Evolutionary conservation across 1,284 basidiomycete genomes (phyloP).

Genomic region (Heliocybe sulcata): DNA sequence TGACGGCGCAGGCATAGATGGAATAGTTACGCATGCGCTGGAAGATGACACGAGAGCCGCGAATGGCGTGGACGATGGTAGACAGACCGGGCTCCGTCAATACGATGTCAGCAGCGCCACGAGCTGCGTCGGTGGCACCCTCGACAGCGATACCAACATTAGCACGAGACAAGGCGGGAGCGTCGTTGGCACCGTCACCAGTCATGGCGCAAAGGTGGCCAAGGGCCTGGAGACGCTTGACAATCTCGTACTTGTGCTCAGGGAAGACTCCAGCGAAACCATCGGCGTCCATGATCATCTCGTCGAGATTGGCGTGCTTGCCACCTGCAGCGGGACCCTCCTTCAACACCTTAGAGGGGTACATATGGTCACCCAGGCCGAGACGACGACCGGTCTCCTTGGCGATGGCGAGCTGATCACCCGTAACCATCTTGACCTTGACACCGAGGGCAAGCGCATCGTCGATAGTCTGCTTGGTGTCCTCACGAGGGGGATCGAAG

Average conservation of each 20-base stretch:
- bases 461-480: slow-evolving; percentile 99
- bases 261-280: slow-evolving; percentile 96
- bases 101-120: slow-evolving; percentile 94
- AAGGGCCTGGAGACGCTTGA: slow-evolving; percentile 91
- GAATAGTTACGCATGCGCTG: slow-evolving; percentile 97
- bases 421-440: slow-evolving; percentile 99
- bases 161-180: slow-evolving; percentile 88
- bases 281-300: slow-evolving; percentile 91
- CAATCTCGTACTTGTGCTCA: slow-evolving; percentile 90
- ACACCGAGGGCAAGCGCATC: slow-evolving; percentile 95
- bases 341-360: slow-evolving; percentile 92
- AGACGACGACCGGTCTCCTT: slow-evolving; percentile 99
- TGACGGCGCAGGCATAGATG: slow-evolving; percentile 88
- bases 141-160: slow-evolving; percentile 98
- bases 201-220: slow-evolving; percentile 89
- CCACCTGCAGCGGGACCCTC: slow-evolving; percentile 78
- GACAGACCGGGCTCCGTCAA: slow-evolving; percentile 93
- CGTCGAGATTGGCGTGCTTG: slow-evolving; percentile 79
- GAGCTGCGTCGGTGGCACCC: slow-evolving; percentile 93
- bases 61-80: slow-evolving; percentile 95
- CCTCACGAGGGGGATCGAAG: slow-evolving; percentile 96
- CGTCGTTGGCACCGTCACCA: slow-evolving; percentile 97
- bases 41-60: slow-evolving; percentile 94
- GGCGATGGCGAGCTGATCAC: slow-evolving; percentile 98
- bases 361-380: slow-evolving; percentile 95